Conservation (phyloP, 371 early-diverging fungal species). For the Rhizopus arrhizus region DNA sequence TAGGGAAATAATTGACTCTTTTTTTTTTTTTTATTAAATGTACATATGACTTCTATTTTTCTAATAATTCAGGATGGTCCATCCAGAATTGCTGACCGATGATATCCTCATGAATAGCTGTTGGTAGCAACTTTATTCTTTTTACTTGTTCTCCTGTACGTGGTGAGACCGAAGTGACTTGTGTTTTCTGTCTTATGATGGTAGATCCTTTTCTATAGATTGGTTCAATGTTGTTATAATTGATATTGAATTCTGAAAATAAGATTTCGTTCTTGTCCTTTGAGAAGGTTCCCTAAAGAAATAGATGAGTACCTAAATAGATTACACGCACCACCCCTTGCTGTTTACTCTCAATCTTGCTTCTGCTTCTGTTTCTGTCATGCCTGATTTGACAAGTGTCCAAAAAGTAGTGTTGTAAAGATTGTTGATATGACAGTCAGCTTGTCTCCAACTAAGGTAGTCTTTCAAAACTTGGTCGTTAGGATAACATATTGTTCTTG, state of each 20-base stretch:
- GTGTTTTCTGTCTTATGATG: slow-evolving; percentile 62
- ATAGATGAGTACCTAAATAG: background rate
- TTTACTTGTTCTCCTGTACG: slow-evolving; percentile 33
- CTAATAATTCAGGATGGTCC: slow-evolving; percentile 33
- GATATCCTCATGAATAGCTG: slow-evolving; percentile 77
- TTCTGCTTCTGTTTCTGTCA: slow-evolving; percentile 71
- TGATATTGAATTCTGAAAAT: slow-evolving; percentile 80
- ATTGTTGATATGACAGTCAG: slow-evolving; percentile 91
- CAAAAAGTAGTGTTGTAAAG: slow-evolving; percentile 95
- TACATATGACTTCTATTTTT: slow-evolving; percentile 2
- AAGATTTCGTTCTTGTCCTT: slow-evolving; percentile 90
- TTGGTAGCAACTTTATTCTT: slow-evolving; percentile 45
- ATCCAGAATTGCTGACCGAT: slow-evolving; percentile 89
- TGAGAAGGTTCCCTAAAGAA: slow-evolving; percentile 71
- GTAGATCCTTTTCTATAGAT: slow-evolving; percentile 88
- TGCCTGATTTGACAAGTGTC: slow-evolving; percentile 76
- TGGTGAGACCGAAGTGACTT: slow-evolving; percentile 45
- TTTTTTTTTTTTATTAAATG: background rate
- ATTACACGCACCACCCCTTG: background rate
- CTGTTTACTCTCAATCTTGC: slow-evolving; percentile 60
- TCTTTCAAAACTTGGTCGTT: slow-evolving; percentile 78
- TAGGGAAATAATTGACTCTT: background rate
- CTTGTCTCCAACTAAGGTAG: slow-evolving; percentile 95
- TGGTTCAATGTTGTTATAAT: slow-evolving; percentile 83
- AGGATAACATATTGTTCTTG: slow-evolving; percentile 88